Base-by-base conservation (phyloP, 2,329 filamentous ascomycete species). In the Colletotrichum nymphaeae region DNA sequence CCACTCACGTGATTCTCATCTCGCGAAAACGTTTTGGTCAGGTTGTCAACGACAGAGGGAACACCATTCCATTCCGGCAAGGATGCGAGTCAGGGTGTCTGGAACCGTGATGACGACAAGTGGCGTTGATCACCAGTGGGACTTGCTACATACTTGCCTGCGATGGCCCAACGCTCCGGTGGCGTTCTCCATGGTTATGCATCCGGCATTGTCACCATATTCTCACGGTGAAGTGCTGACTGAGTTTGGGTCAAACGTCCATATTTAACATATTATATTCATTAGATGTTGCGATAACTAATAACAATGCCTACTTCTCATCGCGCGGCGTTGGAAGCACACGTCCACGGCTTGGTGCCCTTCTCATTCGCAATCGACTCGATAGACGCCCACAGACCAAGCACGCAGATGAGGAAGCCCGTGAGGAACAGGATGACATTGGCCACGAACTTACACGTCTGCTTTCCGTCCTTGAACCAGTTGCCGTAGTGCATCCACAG, bases 401-500 rank as follows among this genome's bases (percentile, higher is more conserved):
- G 76, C 5, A 78, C 80, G 56, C 83, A 85, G 26, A 85, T 77
- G 14, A 83, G 53, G 4, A 81, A 67, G 5, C 83, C 83, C 2
- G 79, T 78, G 0, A 84, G 42, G 42, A 84, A 74, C 6, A 85
- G 76, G 0, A 76, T 0, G 0, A 79, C 72, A 46, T 84, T 86
- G 35, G 77, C 76, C 0, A 75, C 58, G 24, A 84, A 84, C n/a
- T 80, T 76, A 22, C 74, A 75, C 0, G 58, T 80, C 62, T 82
- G 80, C 71, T 78, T 80, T 73, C 79, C 76, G 60, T 78, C 72
- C 19, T 71, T 77, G 73, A 83, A 84, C 78, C 82, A 86, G 55
- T 81, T 78, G 3, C 84, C 85, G 14, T 82, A 78, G 78, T 87
- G 80, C 81, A 87, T 83, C 78, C 83, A 87, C 56, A 88, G 79